phyloP scores from a whole-genome alignment of 2,329 filamentous ascomycete species.

The Epichloe gansuensis region DNA sequence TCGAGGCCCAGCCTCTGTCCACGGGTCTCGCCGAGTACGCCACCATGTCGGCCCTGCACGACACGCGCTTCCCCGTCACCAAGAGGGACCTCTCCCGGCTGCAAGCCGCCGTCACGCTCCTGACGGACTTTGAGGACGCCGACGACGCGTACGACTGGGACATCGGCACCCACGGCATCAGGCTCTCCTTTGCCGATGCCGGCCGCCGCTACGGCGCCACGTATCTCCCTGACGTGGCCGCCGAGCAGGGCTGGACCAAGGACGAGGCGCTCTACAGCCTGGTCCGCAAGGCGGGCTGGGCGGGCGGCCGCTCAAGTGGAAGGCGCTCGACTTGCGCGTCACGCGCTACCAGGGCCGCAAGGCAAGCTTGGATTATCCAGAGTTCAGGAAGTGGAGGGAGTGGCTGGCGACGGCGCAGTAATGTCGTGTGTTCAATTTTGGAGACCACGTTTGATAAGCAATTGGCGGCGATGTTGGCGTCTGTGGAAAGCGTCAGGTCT shows the following conservation, averaged over 20 bases:
- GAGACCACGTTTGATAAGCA: too few relatives aligned
- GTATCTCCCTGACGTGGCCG: slow-evolving; percentile 83
- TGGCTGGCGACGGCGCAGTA: slow-evolving; percentile 38
- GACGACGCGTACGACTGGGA: slow-evolving; percentile 71
- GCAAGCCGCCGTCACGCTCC: slow-evolving; percentile 62
- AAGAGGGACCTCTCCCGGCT: slow-evolving; percentile 43
- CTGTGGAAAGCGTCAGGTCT: too few relatives aligned
- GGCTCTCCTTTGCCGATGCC: slow-evolving; percentile 70
- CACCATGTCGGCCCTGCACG: slow-evolving; percentile 60
- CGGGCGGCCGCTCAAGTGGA: slow-evolving; percentile 67
- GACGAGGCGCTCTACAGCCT: slow-evolving; percentile 83
- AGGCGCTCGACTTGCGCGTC: slow-evolving; percentile 64
- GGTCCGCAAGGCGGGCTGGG: slow-evolving; percentile 93
- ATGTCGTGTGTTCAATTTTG: not conserved
- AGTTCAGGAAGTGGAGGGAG: slow-evolving; percentile 70
- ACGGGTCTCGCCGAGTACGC: slow-evolving; percentile 69
- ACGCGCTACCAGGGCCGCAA: slow-evolving; percentile 82
- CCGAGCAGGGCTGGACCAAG: slow-evolving; percentile 89
- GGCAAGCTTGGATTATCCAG: slow-evolving; percentile 54
- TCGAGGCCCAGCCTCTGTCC: slow-evolving; percentile 63
- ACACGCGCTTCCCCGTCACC: slow-evolving; percentile 50
- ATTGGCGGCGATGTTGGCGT: too few relatives aligned
- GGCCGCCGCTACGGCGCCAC: slow-evolving; percentile 69
- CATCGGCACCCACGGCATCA: slow-evolving; percentile 73
- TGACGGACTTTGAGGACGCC: slow-evolving; percentile 74